A percentile compares a stretch with the other conserved stretches of the same genome.
phyloP scores from a whole-genome alignment of 2,329 filamentous ascomycete genomes.

The Fusarium sp. region DNA sequence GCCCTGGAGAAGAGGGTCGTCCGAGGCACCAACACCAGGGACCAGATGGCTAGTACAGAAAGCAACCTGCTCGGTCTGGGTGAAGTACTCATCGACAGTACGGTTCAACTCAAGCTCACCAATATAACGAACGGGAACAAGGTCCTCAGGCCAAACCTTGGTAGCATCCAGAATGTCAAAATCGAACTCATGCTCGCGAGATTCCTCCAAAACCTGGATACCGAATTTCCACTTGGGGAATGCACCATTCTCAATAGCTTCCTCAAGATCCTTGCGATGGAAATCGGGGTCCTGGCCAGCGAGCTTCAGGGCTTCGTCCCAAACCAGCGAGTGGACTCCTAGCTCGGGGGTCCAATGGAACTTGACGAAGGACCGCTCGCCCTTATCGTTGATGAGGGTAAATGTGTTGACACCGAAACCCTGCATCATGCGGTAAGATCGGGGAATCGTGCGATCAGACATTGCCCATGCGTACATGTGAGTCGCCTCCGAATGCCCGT shows the following conservation, averaged over 20 bases:
- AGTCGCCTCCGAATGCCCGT: slow-evolving; percentile 73
- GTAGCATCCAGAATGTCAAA: slow-evolving; percentile 89
- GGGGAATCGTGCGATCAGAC: slow-evolving; percentile 79
- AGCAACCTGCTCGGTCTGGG: slow-evolving; percentile 84
- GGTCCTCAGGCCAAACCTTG: slow-evolving; percentile 86
- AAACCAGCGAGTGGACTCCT: slow-evolving; percentile 81
- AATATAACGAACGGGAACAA: slow-evolving; percentile 80
- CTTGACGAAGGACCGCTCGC: slow-evolving; percentile 80
- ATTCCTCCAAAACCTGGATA: slow-evolving; percentile 81
- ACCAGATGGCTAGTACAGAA: slow-evolving; percentile 87
- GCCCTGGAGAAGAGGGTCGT: slow-evolving; percentile 80
- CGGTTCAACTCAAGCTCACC: slow-evolving; percentile 84
- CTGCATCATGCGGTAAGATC: slow-evolving; percentile 86
- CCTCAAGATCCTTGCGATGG: slow-evolving; percentile 80
- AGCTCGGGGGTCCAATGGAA: slow-evolving; percentile 81
- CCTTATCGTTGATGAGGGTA: slow-evolving; percentile 75
- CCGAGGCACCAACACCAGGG: slow-evolving; percentile 80
- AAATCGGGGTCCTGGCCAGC: slow-evolving; percentile 83
- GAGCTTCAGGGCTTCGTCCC: slow-evolving; percentile 84
- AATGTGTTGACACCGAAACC: slow-evolving; percentile 88
- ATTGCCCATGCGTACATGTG: slow-evolving; percentile 87
- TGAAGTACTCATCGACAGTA: slow-evolving; percentile 85
- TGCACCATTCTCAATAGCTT: slow-evolving; percentile 78
- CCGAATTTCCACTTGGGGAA: slow-evolving; percentile 86
- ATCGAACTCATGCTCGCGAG: slow-evolving; percentile 80